A percentile compares a stretch with the other conserved stretches of the same genome.
Evolutionary conservation across 2,329 filamentous ascomycete species (phyloP).

Genomic region (Fusarium azukiicola): DNA sequence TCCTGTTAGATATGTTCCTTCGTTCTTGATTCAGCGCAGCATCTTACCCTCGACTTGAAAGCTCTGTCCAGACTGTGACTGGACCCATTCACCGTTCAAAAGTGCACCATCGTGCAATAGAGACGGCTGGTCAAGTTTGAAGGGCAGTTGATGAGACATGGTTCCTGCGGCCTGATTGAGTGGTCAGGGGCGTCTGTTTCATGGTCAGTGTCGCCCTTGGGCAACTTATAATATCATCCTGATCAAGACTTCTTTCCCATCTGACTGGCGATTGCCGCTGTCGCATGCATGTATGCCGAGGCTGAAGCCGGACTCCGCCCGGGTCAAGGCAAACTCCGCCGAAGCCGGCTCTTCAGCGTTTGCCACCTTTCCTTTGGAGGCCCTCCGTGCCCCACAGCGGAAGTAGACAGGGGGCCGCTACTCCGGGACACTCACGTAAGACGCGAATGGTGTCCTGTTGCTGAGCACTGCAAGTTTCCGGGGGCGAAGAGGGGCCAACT

Average conservation of each 20-base stretch:
- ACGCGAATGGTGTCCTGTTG: background rate
- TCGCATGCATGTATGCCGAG: background rate
- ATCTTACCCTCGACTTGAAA: background rate
- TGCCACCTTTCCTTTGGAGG: constrained; percentile 5
- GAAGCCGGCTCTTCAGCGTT: background rate
- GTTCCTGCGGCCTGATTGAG: background rate
- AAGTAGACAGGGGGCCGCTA: background rate
- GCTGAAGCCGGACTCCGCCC: background rate
- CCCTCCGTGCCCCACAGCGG: constrained; percentile 2
- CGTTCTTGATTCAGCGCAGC: background rate
- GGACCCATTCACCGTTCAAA: background rate
- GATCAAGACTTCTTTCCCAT: background rate
- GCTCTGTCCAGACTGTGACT: background rate
- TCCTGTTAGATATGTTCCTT: no score
- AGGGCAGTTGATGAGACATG: background rate
- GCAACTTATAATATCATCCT: background rate
- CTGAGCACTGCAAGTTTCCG: constrained; percentile 2
- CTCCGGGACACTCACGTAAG: background rate
- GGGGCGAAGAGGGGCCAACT: background rate
- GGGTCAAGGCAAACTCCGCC: background rate
- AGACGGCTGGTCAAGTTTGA: background rate
- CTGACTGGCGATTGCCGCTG: background rate
- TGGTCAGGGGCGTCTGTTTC: no score
- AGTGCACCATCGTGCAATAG: background rate
- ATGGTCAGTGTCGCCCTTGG: background rate